Evolutionary conservation across 352 stramenopile species (phyloP).

Genomic region (Pythium apleroticum): DNA sequence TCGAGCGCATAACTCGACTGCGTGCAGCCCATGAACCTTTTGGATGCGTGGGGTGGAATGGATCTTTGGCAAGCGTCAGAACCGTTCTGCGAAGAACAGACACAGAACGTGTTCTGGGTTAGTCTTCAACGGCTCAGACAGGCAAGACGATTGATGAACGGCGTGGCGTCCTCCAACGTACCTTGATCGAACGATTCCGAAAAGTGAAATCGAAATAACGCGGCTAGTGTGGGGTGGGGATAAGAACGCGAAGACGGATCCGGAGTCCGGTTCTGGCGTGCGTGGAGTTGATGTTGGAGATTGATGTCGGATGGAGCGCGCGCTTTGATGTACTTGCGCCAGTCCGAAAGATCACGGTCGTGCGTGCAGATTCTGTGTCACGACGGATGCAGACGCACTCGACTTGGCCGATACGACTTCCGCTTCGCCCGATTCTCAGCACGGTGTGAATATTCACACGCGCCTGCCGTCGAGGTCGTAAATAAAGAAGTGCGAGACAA

Average conservation of each 20-base stretch:
- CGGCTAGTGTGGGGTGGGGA: neutral
- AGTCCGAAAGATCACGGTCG: constrained; percentile 2
- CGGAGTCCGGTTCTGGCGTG: neutral
- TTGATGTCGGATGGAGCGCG: neutral
- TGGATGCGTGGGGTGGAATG: constrained; percentile 9
- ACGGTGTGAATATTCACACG: neutral
- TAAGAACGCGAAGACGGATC: constrained; percentile 5
- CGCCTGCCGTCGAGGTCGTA: neutral
- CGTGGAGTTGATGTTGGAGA: neutral
- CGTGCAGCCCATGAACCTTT: constrained; percentile 33
- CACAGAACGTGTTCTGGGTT: constrained; percentile 4
- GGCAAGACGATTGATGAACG: neutral
- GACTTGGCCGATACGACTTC: neutral
- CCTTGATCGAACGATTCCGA: constrained; percentile 2
- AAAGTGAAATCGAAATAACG: constrained; percentile 4
- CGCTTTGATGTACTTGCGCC: neutral
- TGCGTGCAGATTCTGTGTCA: constrained; percentile 4
- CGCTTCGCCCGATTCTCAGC: neutral
- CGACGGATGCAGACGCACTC: neutral
- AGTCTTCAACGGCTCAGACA: constrained; percentile 8
- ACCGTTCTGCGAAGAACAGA: constrained; percentile 19
- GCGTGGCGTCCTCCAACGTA: constrained; percentile 5
- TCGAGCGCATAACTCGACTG: constrained; percentile 28
- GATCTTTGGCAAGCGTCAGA: constrained; percentile 1
- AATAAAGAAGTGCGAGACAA: constrained; percentile 5